These are phyloP conservation scores for Gleditsia sinensis DNA, from an alignment of 306 rosid genomes.

Conservation along the genomic window DNA sequence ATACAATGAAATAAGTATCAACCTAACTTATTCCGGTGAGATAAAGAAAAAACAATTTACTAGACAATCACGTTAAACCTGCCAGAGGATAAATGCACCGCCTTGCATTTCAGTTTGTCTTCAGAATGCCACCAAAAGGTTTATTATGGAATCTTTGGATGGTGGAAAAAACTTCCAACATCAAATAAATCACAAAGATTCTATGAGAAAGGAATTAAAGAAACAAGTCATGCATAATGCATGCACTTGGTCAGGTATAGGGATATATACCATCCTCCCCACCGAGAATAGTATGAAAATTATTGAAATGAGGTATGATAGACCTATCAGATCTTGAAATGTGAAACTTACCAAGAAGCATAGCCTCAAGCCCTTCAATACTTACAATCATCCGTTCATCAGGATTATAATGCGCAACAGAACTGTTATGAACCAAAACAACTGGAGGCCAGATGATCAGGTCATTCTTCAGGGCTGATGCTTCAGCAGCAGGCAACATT, in stretches of 20 bases:
- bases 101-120: not conserved
- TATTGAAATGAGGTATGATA: not conserved
- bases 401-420: conserved; percentile 14
- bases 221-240: not conserved
- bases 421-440: conserved; percentile 48
- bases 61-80: not conserved
- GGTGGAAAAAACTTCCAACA: not conserved
- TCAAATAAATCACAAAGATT: not conserved
- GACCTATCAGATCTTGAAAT: not conserved
- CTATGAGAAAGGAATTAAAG: not conserved
- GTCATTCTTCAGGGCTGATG: conserved; percentile 43
- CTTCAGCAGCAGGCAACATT: conserved; percentile 40
- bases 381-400: conserved; percentile 32
- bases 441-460: conserved; percentile 54
- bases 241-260: too few relatives aligned
- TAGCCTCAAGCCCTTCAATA: conserved; percentile 36
- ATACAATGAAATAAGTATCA: not conserved
- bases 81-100: not conserved
- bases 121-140: not conserved
- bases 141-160: not conserved
- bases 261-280: not conserved
- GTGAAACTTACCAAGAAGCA: conserved; percentile 34
- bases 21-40: not conserved
- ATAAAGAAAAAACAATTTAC: not conserved
- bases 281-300: not conserved